Conservation (phyloP, 2,329 filamentous ascomycete genomes). For the Dactylellina sp. region DNA sequence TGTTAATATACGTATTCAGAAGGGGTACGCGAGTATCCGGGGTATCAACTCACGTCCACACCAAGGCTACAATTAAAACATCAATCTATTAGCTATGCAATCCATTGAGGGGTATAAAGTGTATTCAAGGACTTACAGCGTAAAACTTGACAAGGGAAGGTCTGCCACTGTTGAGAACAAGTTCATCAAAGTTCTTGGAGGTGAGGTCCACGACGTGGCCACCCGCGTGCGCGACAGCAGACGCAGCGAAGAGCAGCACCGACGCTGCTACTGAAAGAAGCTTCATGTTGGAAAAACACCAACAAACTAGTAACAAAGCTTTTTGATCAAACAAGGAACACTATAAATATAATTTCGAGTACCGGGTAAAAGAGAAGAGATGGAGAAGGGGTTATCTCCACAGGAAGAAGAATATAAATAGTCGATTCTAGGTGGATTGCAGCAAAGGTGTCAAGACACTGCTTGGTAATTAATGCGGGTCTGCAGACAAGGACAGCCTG, state of each 20-base stretch:
- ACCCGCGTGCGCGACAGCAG: conserved; percentile 69
- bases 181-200: conserved; percentile 88
- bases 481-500: conserved; percentile 23
- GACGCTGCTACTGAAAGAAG: conserved; percentile 32
- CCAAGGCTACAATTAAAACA: conserved; percentile 59
- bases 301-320: conserved; percentile 15
- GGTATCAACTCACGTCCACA: conserved; percentile 59
- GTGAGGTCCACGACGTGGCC: conserved; percentile 91
- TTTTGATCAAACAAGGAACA: background rate
- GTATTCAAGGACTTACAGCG: conserved; percentile 66
- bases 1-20: background rate
- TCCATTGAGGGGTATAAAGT: background rate
- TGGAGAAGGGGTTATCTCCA: background rate
- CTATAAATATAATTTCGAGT: background rate
- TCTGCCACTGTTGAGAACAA: conserved; percentile 91
- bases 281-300: conserved; percentile 41
- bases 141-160: conserved; percentile 98
- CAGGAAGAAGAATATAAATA: conserved; percentile 3
- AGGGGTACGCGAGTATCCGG: background rate
- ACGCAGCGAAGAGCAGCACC: conserved; percentile 61
- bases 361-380: conserved; percentile 11
- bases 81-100: conserved; percentile 26
- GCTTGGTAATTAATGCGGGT: conserved; percentile 36
- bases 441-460: conserved; percentile 43
- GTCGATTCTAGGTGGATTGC: background rate